A percentile compares a stretch with the other conserved stretches of the same genome.
Evolutionary conservation across 2,329 filamentous ascomycete genomes (phyloP).

Genomic region (Fusarium succisae): DNA sequence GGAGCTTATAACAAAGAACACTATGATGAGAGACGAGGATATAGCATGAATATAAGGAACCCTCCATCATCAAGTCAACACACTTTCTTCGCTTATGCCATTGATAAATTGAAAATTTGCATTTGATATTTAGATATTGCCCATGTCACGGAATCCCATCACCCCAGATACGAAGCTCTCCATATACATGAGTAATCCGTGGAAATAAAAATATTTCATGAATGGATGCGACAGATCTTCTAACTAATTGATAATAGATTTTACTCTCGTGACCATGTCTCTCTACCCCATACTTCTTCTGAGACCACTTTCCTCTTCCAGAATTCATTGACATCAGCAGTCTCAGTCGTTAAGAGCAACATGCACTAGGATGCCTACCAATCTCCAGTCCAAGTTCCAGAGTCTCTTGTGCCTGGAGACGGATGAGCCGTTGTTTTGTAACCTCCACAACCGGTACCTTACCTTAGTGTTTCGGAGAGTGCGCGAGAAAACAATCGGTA

Average conservation of each 20-base stretch:
- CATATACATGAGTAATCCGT: background rate
- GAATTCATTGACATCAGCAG: background rate
- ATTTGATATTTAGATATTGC: background rate
- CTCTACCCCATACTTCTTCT: conserved; percentile 2
- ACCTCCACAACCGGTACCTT: conserved; percentile 23
- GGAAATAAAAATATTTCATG: background rate
- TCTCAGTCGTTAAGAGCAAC: conserved; percentile 17
- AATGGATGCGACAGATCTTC: conserved; percentile 10
- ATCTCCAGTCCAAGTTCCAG: conserved; percentile 9
- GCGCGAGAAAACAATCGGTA: background rate
- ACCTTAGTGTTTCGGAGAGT: conserved; percentile 9
- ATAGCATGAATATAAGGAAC: background rate
- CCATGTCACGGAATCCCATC: background rate
- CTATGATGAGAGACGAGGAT: conserved; percentile 22
- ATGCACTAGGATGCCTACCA: background rate
- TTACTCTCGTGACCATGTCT: conserved; percentile 10
- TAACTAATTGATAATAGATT: conserved; percentile 21
- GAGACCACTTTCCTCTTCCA: conserved; percentile 21
- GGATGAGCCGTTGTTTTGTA: conserved; percentile 1
- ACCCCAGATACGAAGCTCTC: background rate
- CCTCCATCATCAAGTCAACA: background rate
- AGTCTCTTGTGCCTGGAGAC: conserved; percentile 5
- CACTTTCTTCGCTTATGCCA: background rate
- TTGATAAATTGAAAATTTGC: background rate
- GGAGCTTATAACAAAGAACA: conserved; percentile 19